These are phyloP conservation scores for Coniochaeta hoffmannii DNA, from an alignment of 2,329 filamentous ascomycete genomes.

Conservation along the genomic window DNA sequence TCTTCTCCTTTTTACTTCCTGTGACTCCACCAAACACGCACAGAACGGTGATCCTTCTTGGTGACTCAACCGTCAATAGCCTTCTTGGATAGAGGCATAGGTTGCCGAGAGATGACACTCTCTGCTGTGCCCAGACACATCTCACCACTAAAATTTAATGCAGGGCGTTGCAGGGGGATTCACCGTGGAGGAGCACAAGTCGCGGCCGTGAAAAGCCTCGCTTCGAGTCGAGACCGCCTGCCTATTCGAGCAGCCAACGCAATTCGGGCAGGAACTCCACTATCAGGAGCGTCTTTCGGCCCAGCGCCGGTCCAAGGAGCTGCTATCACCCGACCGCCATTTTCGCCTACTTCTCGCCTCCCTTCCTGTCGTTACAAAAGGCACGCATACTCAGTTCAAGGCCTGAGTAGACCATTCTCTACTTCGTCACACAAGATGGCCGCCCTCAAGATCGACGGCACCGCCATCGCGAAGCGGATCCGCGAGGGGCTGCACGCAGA, in stretches of 20 bases:
- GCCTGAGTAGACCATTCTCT: neutral
- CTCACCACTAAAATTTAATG: neutral
- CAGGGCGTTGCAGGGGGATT: neutral
- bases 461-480: conserved; percentile 86
- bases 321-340: neutral
- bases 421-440: conserved; percentile 54
- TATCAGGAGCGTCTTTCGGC: neutral
- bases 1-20: neutral
- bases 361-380: neutral
- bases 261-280: neutral
- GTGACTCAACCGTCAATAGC: neutral
- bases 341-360: neutral
- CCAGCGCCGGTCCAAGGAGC: neutral
- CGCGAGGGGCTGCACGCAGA: conserved; percentile 73
- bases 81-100: neutral
- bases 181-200: neutral
- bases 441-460: conserved; percentile 91
- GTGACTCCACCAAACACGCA: neutral
- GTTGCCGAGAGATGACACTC: neutral
- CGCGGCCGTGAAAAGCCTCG: neutral
- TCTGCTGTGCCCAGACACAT: neutral
- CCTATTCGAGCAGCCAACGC: conserved; percentile 1
- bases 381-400: neutral
- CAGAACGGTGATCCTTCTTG: neutral
- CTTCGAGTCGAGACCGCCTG: neutral